Evolutionary conservation across 2,329 filamentous ascomycete species (phyloP), one percentile per base, ranked within the genome.

Genomic region (Clonostachys rosea): DNA sequence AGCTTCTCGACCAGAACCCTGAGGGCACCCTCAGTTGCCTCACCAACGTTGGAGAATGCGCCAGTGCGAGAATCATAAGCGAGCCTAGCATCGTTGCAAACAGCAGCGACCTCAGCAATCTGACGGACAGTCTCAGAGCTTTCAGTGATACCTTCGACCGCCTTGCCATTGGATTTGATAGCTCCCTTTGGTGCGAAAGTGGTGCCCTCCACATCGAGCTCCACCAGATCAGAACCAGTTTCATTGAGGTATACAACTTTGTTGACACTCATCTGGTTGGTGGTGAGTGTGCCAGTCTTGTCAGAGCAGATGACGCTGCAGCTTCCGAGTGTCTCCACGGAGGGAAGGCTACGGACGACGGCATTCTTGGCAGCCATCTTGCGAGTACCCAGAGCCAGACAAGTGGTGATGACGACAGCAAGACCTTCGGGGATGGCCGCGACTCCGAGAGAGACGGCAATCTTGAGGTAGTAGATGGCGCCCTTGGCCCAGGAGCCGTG

Each of bases 341-440:
- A 99, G 17, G 94, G 94, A 58, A 99, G 74, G 63, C 91, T 96
- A 67, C 95, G 84, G 49, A 99, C 95, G 36, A 99, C 91, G 8
- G 94, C 94, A 62, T 97, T 97, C 76, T 96, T 97, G 50, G 91
- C 89, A 17, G 94, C 95, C 95, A 99, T 99, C 73, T 96, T 97
- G 54, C 94, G 85, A 5, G 95, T 99, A 57, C 95, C 94, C 34
- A 99, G 79, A 53, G 94, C 94, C 51, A 99, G 75, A 68, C 94
- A 99, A 33, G 94, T 97, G n/a, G 94, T 99, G 57, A 99, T 99
- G 55, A 99, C 95, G 46, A 97, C 94, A 34, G 94, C 94, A 42
- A 99, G 80, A 67, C 95, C 94, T 72, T 99, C 94, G 0, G 94
- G 94, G 61, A 99, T 99, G 55, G 95, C 94, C 42, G 94, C 94